Conservation (phyloP, 106 monocot species). For the Platanthera zijinensis region DNA sequence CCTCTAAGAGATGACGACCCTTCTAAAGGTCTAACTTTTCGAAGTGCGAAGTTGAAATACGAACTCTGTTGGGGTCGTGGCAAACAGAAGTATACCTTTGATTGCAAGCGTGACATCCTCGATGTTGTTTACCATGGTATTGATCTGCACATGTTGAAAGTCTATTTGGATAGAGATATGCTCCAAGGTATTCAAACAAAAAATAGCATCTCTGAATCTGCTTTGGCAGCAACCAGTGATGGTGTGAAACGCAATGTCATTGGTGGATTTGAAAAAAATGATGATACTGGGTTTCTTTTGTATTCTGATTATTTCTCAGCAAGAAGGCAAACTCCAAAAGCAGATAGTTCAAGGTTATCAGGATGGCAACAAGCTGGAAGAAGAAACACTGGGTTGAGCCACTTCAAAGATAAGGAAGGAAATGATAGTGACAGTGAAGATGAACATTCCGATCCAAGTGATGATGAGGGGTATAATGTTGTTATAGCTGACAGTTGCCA, state of each 20-base stretch:
- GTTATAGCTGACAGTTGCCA: slow-evolving; percentile 87
- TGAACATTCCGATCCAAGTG: slow-evolving; percentile 72
- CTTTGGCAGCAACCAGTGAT: slow-evolving; percentile 2
- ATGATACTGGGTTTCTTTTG: slow-evolving; percentile 68
- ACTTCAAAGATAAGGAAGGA: slow-evolving; percentile 76
- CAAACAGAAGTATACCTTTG: slow-evolving; percentile 74
- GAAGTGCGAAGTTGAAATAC: slow-evolving; percentile 64
- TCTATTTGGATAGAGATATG: slow-evolving; percentile 39
- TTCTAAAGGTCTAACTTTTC: slow-evolving; percentile 66
- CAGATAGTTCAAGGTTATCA: slow-evolving; percentile 60
- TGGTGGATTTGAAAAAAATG: slow-evolving; percentile 36
- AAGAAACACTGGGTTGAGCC: slow-evolving; percentile 67
- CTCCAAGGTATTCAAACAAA: slow-evolving; percentile 23
- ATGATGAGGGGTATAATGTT: slow-evolving; percentile 92
- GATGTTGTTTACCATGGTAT: slow-evolving; percentile 91
- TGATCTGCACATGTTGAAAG: slow-evolving; percentile 64
- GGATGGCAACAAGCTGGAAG: slow-evolving; percentile 78
- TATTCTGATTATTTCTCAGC: slow-evolving; percentile 77
- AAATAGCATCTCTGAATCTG: slow-evolving; percentile 17
- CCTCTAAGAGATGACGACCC: slow-evolving; percentile 83
- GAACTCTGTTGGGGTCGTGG: slow-evolving; percentile 87
- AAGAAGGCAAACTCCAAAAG: slow-evolving; percentile 76
- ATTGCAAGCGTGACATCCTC: slow-evolving; percentile 68
- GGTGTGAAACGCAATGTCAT: slow-evolving; percentile 15
- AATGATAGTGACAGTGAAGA: slow-evolving; percentile 79